These are phyloP conservation scores for Cladosporium sphaerospermum DNA, from an alignment of 2,329 filamentous ascomycete genomes.

Conservation along the genomic window DNA sequence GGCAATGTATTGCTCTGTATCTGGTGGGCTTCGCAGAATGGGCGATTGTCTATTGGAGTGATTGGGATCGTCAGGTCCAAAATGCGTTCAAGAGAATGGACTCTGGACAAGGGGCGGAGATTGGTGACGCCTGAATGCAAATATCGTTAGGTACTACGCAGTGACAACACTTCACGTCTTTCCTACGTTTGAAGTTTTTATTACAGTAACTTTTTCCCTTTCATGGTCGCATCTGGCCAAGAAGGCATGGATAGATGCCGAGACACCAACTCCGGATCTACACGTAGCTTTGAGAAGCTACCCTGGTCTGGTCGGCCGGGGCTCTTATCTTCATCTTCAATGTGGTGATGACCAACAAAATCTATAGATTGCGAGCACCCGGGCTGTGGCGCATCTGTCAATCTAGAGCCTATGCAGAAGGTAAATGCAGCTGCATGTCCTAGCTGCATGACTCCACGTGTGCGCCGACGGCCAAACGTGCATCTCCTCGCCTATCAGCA, in stretches of 20 bases:
- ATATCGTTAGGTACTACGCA: too few relatives aligned
- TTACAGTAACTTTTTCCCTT: too few relatives aligned
- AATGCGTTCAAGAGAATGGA: constrained; percentile 69
- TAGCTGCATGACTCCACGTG: constrained; percentile 1
- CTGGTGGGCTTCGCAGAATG: constrained; percentile 73
- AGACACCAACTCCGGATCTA: neutral
- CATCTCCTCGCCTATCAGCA: constrained; percentile 18
- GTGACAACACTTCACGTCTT: too few relatives aligned
- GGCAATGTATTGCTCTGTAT: constrained; percentile 59
- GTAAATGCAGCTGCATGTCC: constrained; percentile 13
- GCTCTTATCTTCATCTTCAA: neutral
- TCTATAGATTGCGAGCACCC: too few relatives aligned
- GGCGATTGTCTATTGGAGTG: constrained; percentile 68
- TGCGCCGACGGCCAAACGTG: neutral
- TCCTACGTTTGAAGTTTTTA: too few relatives aligned
- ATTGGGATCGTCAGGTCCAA: constrained; percentile 69
- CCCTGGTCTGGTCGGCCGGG: neutral
- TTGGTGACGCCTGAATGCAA: neutral
- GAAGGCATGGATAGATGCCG: neutral
- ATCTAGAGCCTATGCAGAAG: constrained; percentile 1
- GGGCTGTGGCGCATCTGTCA: too few relatives aligned
- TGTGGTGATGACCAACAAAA: neutral
- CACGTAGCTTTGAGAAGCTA: neutral
- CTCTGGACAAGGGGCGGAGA: constrained; percentile 34
- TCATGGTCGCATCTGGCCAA: too few relatives aligned